Conservation (phyloP, 768 basidiomycete species). For the Serendipita indica region DNA sequence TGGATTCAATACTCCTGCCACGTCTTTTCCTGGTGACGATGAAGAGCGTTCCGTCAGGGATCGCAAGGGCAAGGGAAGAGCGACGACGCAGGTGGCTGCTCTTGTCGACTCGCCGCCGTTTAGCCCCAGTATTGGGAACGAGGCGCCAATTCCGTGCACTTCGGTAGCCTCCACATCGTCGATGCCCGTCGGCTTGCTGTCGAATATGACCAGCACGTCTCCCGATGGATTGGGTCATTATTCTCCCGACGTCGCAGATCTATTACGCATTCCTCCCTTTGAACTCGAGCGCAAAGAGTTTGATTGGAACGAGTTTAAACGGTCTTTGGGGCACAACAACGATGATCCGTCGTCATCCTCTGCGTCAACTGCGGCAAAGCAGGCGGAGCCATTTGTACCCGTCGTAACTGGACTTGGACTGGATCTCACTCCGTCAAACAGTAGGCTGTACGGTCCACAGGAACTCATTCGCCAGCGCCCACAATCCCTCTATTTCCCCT, state of each 20-base stretch:
- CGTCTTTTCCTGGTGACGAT: not conserved
- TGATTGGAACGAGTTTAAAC: constrained; percentile 7
- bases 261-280: not conserved
- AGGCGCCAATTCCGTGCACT: not conserved
- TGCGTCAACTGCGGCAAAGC: not conserved
- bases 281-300: not conserved
- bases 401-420: not conserved
- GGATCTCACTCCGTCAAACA: too few species aligned
- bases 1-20: not conserved
- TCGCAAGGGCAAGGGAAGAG: constrained; percentile 5
- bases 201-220: not conserved
- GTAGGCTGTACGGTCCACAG: too few species aligned
- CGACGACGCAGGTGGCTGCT: not conserved
- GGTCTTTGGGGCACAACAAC: not conserved
- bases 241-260: constrained; percentile 4
- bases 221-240: constrained; percentile 6
- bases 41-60: not conserved
- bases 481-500: too few species aligned
- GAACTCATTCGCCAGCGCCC: too few species aligned
- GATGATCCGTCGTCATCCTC: not conserved
- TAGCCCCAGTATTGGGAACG: not conserved
- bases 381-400: not conserved
- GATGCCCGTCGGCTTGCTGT: not conserved
- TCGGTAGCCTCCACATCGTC: not conserved
- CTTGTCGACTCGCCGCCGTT: not conserved